phyloP scores from a whole-genome alignment of 805 yeast genomes.

The Komagataella pastoris region DNA sequence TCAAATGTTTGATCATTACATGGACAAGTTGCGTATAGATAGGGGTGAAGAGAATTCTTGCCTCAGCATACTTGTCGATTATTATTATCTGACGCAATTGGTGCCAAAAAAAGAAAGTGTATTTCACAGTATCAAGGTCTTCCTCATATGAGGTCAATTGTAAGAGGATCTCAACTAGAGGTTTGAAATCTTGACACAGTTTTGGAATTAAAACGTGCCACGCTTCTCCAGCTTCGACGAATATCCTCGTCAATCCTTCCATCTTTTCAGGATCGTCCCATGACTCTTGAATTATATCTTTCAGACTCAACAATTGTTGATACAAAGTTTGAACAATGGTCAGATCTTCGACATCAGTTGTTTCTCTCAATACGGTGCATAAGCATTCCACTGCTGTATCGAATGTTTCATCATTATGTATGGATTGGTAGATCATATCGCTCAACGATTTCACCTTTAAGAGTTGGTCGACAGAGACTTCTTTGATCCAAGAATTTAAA shows the following conservation, averaged over 20 bases:
- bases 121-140: conserved; percentile 81
- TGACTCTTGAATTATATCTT: conserved; percentile 33
- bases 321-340: conserved; percentile 54
- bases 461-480: conserved; percentile 64
- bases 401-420: conserved; percentile 48
- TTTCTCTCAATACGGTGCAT: conserved; percentile 69
- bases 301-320: conserved; percentile 51
- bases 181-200: conserved; percentile 54
- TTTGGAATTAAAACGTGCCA: conserved; percentile 85
- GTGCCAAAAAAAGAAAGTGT: conserved; percentile 90
- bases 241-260: conserved; percentile 60
- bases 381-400: conserved; percentile 82
- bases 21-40: conserved; percentile 45
- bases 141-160: conserved; percentile 61
- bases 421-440: conserved; percentile 50
- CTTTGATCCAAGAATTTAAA: conserved; percentile 83
- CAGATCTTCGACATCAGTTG: conserved; percentile 58
- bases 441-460: conserved; percentile 52
- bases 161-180: conserved; percentile 60
- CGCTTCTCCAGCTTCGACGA: conserved; percentile 87
- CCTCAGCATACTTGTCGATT: conserved; percentile 40
- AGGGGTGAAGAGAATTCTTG: conserved; percentile 36
- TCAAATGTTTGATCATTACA: conserved; percentile 53
- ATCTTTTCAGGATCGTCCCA: conserved; percentile 52
- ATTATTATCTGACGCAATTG: conserved; percentile 59